Conservation (phyloP, 1,139 yeast species). For the Debaryomyces nepalensis region DNA sequence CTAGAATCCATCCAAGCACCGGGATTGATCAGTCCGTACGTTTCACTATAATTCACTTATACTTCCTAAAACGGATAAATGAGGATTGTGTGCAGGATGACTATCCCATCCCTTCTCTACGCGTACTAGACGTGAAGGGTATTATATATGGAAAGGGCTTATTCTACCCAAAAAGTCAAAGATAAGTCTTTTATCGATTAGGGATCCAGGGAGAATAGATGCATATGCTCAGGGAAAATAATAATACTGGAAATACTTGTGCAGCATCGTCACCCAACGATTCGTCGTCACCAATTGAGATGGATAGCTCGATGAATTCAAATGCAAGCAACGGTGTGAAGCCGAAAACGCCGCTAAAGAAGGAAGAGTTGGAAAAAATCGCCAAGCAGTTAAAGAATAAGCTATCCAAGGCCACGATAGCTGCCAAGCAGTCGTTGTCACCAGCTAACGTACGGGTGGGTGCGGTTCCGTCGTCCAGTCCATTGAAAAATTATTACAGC, state of each 20-base stretch:
- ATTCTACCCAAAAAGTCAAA: background rate
- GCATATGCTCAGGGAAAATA: conserved; percentile 15
- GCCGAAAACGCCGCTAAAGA: conserved; percentile 46
- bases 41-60: no score
- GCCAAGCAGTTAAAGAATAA: conserved; percentile 52
- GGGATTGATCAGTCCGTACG: no score
- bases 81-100: background rate
- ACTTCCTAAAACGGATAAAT: conserved; percentile 14
- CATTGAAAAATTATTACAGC: conserved; percentile 36
- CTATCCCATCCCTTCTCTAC: conserved; percentile 10
- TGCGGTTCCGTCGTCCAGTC: conserved; percentile 30
- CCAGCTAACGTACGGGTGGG: conserved; percentile 26
- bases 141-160: conserved; percentile 6
- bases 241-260: conserved; percentile 9
- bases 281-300: conserved; percentile 10
- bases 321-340: conserved; percentile 16
- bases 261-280: conserved; percentile 10
- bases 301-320: conserved; percentile 7
- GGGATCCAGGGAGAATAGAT: conserved; percentile 6
- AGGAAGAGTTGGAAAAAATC: conserved; percentile 52
- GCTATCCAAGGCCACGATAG: conserved; percentile 48
- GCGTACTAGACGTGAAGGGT: conserved; percentile 11
- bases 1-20: background rate
- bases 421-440: conserved; percentile 48
- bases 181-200: background rate